Conservation (phyloP, 208 protist species). For the Leptomonas seymouri region DNA sequence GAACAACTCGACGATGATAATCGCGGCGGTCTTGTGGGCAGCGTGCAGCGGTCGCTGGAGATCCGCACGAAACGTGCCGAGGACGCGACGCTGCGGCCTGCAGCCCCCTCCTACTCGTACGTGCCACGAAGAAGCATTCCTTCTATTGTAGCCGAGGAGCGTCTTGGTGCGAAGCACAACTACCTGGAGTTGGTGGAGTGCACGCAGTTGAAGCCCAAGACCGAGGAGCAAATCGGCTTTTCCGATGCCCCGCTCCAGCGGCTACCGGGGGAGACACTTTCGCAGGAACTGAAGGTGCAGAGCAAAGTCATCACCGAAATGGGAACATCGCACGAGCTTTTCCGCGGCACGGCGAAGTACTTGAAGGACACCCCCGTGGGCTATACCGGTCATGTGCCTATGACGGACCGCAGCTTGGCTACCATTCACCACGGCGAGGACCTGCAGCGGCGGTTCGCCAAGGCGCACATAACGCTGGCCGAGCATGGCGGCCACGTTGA, state of each 20-base stretch:
- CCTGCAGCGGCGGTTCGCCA: constrained; percentile 68
- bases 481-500: constrained; percentile 84
- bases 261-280: constrained; percentile 44
- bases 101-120: constrained; percentile 32
- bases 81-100: constrained; percentile 50
- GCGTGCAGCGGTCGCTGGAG: constrained; percentile 76
- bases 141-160: constrained; percentile 41
- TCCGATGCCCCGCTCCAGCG: constrained; percentile 45
- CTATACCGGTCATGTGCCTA: constrained; percentile 69
- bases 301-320: constrained; percentile 75
- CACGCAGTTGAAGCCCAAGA: constrained; percentile 58
- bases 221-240: constrained; percentile 68
- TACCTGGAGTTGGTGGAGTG: constrained; percentile 89
- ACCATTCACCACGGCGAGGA: constrained; percentile 61
- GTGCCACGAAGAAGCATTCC: constrained; percentile 23
- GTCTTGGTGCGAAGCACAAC: constrained; percentile 43
- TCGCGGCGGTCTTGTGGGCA: constrained; percentile 61
- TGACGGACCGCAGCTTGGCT: constrained; percentile 44
- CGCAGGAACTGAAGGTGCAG: constrained; percentile 55
- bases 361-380: constrained; percentile 47
- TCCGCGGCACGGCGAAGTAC: constrained; percentile 73
- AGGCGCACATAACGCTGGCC: constrained; percentile 90
- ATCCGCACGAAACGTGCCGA: constrained; percentile 71
- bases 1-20: constrained; percentile 74
- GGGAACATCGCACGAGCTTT: constrained; percentile 68